These are phyloP conservation scores for Dioscorea dumetorum DNA, from an alignment of 106 monocot genomes.

Conservation along the genomic window DNA sequence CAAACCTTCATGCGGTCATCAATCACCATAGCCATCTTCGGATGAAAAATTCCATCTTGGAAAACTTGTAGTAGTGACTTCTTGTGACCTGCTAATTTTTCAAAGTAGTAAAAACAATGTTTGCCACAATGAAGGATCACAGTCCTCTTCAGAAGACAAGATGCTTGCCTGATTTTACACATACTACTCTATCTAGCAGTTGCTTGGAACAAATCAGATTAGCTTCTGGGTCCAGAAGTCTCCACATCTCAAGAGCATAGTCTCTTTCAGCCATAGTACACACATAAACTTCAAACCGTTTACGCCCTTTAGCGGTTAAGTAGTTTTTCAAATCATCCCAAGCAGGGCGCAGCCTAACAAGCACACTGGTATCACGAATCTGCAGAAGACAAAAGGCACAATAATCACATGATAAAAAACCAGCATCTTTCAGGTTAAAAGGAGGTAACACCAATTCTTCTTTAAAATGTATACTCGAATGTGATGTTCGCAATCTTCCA, in stretches of 20 bases:
- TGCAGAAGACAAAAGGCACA: constrained; percentile 9
- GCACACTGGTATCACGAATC: constrained; percentile 92
- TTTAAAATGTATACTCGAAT: too few species aligned
- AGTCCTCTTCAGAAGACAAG: not conserved
- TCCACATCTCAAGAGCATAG: constrained; percentile 97
- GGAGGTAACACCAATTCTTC: too few species aligned
- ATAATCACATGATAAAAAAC: not conserved
- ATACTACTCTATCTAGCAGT: constrained; percentile 65
- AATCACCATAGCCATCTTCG: constrained; percentile 96
- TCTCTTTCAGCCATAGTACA: constrained; percentile 99
- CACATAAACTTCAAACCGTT: constrained; percentile 94
- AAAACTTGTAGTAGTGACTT: constrained; percentile 86
- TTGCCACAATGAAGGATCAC: not conserved
- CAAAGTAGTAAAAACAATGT: not conserved
- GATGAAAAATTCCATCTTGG: constrained; percentile 70
- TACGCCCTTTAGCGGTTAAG: constrained; percentile 92
- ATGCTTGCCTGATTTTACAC: constrained; percentile 80
- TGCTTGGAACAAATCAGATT: constrained; percentile 57
- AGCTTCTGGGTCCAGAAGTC: constrained; percentile 94
- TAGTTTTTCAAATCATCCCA: constrained; percentile 96
- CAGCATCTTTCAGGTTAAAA: too few species aligned
- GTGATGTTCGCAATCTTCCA: too few species aligned
- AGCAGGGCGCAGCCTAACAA: constrained; percentile 82
- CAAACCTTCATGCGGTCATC: constrained; percentile 88
- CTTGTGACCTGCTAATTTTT: constrained; percentile 35